Conservation (phyloP, 495 filamentous ascomycete genomes). For the Pyronema omphalodes region DNA sequence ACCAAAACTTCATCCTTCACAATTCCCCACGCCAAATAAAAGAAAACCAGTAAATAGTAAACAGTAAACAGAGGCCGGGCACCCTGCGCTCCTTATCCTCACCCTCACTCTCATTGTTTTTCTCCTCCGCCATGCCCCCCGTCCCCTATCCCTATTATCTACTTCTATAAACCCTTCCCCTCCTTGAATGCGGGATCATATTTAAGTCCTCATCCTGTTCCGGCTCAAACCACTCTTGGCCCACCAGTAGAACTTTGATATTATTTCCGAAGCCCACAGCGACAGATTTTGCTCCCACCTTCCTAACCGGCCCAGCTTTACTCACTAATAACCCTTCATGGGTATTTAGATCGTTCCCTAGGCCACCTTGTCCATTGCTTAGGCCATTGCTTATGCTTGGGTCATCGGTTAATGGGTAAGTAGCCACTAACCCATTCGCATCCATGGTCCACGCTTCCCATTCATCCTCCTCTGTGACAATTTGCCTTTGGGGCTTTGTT, state of each 20-base stretch:
- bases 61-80: no score
- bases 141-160: no score
- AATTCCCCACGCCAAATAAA: no score
- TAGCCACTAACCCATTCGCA: constrained; percentile 27
- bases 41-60: no score
- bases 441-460: constrained; percentile 55
- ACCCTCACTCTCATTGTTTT: no score
- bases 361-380: no score
- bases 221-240: constrained; percentile 40
- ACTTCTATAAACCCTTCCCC: no score
- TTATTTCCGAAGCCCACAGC: constrained; percentile 49
- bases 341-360: constrained; percentile 4
- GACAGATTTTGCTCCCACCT: constrained; percentile 38
- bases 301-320: constrained; percentile 38
- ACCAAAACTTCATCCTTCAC: no score
- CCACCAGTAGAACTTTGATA: constrained; percentile 45
- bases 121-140: no score
- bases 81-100: no score
- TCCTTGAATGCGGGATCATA: no score
- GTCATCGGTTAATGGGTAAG: constrained; percentile 24
- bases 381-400: neutral
- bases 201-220: constrained; percentile 17
- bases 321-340: constrained; percentile 37
- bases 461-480: constrained; percentile 23
- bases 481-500: no score